These are phyloP conservation scores for Terfezia boudieri DNA, from an alignment of 495 filamentous ascomycete genomes.

Conservation along the genomic window DNA sequence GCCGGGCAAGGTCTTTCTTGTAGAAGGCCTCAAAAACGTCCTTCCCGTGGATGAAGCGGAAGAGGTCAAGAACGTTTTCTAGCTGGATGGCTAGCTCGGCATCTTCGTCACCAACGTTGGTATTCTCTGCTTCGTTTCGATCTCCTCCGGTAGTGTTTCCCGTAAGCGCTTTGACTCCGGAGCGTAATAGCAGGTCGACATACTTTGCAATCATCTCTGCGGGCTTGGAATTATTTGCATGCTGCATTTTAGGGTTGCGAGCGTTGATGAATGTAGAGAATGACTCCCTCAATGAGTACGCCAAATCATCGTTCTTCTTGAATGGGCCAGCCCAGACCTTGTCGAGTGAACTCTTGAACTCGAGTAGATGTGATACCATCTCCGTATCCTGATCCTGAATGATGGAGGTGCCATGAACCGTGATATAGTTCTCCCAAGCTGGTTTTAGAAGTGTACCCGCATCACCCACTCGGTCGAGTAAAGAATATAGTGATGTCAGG, in stretches of 20 bases:
- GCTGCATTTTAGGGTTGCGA: slow-evolving; percentile 42
- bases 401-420: slow-evolving; percentile 49
- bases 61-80: slow-evolving; percentile 76
- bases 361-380: slow-evolving; percentile 70
- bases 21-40: slow-evolving; percentile 97
- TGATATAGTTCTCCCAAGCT: slow-evolving; percentile 60
- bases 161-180: slow-evolving; percentile 62
- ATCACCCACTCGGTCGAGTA: slow-evolving; percentile 40
- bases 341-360: slow-evolving; percentile 64
- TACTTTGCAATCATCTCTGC: slow-evolving; percentile 98
- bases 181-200: slow-evolving; percentile 70
- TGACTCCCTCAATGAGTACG: slow-evolving; percentile 54
- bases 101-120: slow-evolving; percentile 56
- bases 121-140: slow-evolving; percentile 26
- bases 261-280: slow-evolving; percentile 85
- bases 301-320: slow-evolving; percentile 45
- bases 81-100: slow-evolving; percentile 72
- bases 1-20: slow-evolving; percentile 80
- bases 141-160: slow-evolving; percentile 21
- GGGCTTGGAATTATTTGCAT: slow-evolving; percentile 70
- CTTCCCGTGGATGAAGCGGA: slow-evolving; percentile 92
- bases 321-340: slow-evolving; percentile 51
- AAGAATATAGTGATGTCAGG: slow-evolving; percentile 50
- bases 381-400: slow-evolving; percentile 61
- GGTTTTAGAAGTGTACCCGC: slow-evolving; percentile 41